phyloP scores from a whole-genome alignment of 768 basidiomycete species.

The Leccinum barrowsii region DNA sequence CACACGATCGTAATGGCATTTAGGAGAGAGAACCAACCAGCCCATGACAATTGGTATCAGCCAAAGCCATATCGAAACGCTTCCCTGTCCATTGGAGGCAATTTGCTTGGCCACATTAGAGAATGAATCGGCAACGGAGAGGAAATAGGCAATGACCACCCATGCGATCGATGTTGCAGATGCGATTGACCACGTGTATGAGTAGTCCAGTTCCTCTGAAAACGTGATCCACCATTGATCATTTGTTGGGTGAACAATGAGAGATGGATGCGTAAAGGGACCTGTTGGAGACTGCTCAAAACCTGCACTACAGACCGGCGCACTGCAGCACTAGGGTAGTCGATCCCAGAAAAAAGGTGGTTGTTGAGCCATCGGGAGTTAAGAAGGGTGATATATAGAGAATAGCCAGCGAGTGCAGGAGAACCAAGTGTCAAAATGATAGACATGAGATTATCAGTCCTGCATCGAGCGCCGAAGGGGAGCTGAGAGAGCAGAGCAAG shows the following conservation, averaged over 20 bases:
- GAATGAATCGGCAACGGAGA: constrained; percentile 16
- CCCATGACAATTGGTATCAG: constrained; percentile 39
- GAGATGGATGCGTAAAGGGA: constrained; percentile 35
- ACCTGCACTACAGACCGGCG: constrained; percentile 27
- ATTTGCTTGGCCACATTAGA: constrained; percentile 17
- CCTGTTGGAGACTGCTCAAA: constrained; percentile 42
- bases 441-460: constrained; percentile 38
- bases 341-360: constrained; percentile 28
- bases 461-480: constrained; percentile 39
- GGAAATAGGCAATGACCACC: constrained; percentile 41
- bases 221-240: constrained; percentile 41
- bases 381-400: constrained; percentile 41
- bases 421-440: constrained; percentile 45
- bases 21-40: constrained; percentile 40
- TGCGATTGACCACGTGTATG: constrained; percentile 39
- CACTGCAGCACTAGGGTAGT: constrained; percentile 19
- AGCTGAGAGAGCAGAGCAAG: constrained; percentile 47
- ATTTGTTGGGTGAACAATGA: constrained; percentile 41
- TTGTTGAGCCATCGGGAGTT: constrained; percentile 41
- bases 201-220: constrained; percentile 33
- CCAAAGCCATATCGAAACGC: constrained; percentile 43
- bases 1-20: constrained; percentile 35
- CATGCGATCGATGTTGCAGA: constrained; percentile 39
- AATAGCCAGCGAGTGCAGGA: constrained; percentile 43
- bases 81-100: constrained; percentile 34